Conservation (phyloP, 1,284 basidiomycete genomes). For the Peniophora sp. region DNA sequence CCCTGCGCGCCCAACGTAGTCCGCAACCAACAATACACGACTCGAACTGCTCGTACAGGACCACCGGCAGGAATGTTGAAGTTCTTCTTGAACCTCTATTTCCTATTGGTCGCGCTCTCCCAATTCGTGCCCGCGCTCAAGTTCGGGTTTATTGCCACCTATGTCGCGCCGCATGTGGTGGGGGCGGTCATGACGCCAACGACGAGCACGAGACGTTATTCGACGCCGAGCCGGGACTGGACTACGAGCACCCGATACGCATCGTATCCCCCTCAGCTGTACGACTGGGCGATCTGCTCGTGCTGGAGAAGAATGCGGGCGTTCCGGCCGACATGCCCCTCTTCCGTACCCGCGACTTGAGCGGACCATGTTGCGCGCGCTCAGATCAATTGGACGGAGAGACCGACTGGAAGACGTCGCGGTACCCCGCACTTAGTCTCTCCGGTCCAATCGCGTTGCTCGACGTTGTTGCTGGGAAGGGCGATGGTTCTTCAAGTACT, state of each 20-base stretch:
- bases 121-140: constrained; percentile 96
- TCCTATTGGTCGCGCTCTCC: constrained; percentile 91
- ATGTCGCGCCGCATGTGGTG: constrained; percentile 80
- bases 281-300: constrained; percentile 86
- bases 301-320: constrained; percentile 94
- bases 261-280: constrained; percentile 85
- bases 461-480: too few relatives aligned
- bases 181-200: constrained; percentile 1
- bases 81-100: constrained; percentile 99
- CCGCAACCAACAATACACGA: constrained; percentile 97
- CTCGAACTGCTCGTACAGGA: constrained; percentile 91
- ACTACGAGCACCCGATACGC: constrained; percentile 48
- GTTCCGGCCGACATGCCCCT: constrained; percentile 95
- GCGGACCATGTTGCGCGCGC: constrained; percentile 93
- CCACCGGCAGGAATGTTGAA: constrained; percentile 99
- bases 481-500: too few relatives aligned
- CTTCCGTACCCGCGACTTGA: constrained; percentile 77
- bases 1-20: constrained; percentile 81
- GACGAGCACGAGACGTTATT: constrained; percentile 4
- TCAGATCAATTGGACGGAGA: constrained; percentile 99
- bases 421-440: constrained; percentile 74
- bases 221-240: constrained; percentile 11
- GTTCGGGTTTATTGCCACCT: constrained; percentile 95
- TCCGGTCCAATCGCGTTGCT: too few relatives aligned
- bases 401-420: constrained; percentile 99